phyloP scores from a whole-genome alignment of 2,329 filamentous ascomycete genomes.

The Knoxdaviesia proteae region DNA sequence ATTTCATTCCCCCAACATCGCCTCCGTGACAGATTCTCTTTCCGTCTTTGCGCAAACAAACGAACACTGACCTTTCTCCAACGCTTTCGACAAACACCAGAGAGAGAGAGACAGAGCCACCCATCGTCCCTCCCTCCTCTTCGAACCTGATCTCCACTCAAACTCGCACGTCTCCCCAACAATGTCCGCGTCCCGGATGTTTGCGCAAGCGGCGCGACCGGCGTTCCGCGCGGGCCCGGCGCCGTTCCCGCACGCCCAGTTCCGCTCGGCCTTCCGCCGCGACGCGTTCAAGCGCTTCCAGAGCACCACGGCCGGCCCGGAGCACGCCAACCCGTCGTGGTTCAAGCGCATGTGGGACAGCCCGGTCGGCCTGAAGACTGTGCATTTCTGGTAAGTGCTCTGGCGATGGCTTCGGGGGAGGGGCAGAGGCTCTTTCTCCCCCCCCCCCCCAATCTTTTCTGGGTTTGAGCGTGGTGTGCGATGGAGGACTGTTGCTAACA shows the following conservation, averaged over 20 bases:
- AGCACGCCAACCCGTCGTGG: constrained; percentile 25
- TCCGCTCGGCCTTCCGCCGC: constrained; percentile 31
- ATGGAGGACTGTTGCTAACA: constrained; percentile 6
- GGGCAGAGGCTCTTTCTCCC: no score
- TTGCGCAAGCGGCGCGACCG: constrained; percentile 34
- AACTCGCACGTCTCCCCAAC: no score
- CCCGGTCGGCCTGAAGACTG: constrained; percentile 69
- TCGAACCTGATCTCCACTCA: no score
- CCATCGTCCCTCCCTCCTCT: no score
- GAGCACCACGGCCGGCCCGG: constrained; percentile 35
- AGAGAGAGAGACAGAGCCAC: no score
- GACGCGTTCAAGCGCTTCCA: constrained; percentile 39
- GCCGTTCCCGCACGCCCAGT: constrained; percentile 27
- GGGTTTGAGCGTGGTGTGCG: background rate
- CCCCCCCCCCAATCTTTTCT: background rate
- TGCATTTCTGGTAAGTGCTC: constrained; percentile 74
- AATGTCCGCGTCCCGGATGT: constrained; percentile 19
- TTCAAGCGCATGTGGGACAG: constrained; percentile 71
- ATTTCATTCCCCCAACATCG: no score
- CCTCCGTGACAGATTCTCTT: no score
- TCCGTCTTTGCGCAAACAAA: no score
- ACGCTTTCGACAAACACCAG: no score
- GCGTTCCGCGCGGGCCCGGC: constrained; percentile 32
- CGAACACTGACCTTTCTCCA: no score
- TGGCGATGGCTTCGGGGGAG: no score